A percentile compares a stretch with the other conserved stretches of the same genome.
These are phyloP conservation scores for Nicotiana knightiana DNA, from an alignment of 257 asterid species.

Conservation along the genomic window DNA sequence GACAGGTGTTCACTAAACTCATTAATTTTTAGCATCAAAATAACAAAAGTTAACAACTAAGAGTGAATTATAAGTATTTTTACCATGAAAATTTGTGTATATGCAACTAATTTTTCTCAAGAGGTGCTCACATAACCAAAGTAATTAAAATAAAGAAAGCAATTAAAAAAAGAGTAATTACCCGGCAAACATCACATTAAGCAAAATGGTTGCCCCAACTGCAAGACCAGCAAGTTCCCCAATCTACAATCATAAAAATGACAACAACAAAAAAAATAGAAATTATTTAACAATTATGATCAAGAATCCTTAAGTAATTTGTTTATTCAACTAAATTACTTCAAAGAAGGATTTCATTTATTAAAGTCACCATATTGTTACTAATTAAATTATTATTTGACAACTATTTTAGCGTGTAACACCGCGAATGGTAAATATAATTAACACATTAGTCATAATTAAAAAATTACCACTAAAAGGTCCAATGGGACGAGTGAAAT, in stretches of 20 bases:
- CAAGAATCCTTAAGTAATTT: not conserved
- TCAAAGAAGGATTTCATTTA: not conserved
- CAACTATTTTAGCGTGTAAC: no score
- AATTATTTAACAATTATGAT: not conserved
- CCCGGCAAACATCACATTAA: slow-evolving; percentile 90
- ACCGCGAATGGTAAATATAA: not conserved
- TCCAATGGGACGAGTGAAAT: no score
- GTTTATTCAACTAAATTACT: not conserved
- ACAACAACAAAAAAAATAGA: not conserved
- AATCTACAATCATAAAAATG: slow-evolving; percentile 37
- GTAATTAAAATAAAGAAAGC: not conserved
- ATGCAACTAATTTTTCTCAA: no score
- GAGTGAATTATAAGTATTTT: no score
- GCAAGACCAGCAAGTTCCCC: slow-evolving; percentile 98
- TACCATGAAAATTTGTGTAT: no score
- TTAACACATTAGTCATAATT: no score
- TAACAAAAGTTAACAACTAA: no score
- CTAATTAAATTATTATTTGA: not conserved
- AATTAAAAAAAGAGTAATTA: slow-evolving; percentile 12
- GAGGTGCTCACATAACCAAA: not conserved
- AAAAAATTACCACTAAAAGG: no score
- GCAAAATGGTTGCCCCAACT: slow-evolving; percentile 79
- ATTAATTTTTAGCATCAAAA: no score
- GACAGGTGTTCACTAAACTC: no score
- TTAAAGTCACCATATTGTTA: not conserved